Conservation (phyloP, 2,329 filamentous ascomycete genomes). For the Cryphonectria naterciae region DNA sequence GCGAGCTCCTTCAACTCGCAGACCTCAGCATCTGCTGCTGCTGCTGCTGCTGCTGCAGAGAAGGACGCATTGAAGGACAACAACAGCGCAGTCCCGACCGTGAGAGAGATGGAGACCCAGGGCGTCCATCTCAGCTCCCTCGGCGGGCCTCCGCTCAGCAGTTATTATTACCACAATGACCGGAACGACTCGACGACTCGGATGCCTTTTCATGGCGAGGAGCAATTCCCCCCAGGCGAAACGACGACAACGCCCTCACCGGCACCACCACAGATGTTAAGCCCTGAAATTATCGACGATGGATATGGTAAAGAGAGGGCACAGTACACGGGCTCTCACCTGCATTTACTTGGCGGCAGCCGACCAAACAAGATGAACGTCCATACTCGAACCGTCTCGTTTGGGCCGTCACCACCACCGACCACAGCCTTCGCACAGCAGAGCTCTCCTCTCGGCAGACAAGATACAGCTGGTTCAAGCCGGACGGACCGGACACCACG, state of each 20-base stretch:
- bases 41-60: not conserved
- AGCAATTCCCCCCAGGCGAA: not conserved
- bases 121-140: conserved; percentile 21
- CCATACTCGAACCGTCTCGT: conserved; percentile 21
- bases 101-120: conserved; percentile 18
- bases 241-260: not conserved
- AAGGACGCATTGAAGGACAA: conserved; percentile 9
- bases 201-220: conserved; percentile 27
- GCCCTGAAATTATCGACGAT: conserved; percentile 7
- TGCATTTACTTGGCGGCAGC: conserved; percentile 13
- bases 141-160: conserved; percentile 11
- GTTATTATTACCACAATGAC: not conserved
- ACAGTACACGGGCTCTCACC: conserved; percentile 14
- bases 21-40: too few species aligned
- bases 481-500: not conserved
- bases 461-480: not conserved
- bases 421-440: not conserved
- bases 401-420: conserved; percentile 19
- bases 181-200: conserved; percentile 18
- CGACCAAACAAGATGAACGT: not conserved
- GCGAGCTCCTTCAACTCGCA: not conserved
- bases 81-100: not conserved
- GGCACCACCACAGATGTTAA: conserved; percentile 10
- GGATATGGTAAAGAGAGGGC: not conserved
- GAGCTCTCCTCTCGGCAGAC: not conserved